Percentiles rank a stretch among this genome's conserved stretches.
Conservation (phyloP, 345 rosid species). For the Iberis pinnata region DNA sequence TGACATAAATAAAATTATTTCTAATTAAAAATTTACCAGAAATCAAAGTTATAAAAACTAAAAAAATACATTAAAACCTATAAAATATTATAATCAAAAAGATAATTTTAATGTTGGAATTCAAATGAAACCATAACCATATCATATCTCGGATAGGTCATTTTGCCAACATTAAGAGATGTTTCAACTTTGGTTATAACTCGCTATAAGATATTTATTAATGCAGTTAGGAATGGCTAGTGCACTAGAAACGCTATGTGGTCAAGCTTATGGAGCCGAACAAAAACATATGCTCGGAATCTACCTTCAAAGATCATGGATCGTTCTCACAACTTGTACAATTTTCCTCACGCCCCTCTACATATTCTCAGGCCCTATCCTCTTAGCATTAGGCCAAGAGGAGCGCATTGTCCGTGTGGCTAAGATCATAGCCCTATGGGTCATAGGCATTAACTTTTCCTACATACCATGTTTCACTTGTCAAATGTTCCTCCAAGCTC, state of each 20-base stretch:
- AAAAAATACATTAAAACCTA: no score
- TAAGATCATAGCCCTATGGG: slow-evolving; percentile 42
- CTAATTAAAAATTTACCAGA: no score
- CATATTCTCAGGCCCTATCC: slow-evolving; percentile 43
- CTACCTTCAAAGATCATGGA: slow-evolving; percentile 82
- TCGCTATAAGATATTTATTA: no score
- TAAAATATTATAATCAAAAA: no score
- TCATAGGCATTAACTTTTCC: slow-evolving; percentile 43
- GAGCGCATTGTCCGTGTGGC: slow-evolving; percentile 38
- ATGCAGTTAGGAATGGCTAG: slow-evolving; percentile 81
- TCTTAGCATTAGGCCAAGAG: slow-evolving; percentile 54
- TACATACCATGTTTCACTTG: slow-evolving; percentile 48
- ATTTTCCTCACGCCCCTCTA: slow-evolving; percentile 47
- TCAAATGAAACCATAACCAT: no score
- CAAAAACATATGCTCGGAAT: slow-evolving; percentile 75
- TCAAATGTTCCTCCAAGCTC: slow-evolving; percentile 79
- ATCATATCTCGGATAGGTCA: no score
- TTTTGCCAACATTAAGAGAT: no score
- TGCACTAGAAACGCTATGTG: slow-evolving; percentile 73
- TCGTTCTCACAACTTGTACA: slow-evolving; percentile 36
- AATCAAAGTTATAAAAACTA: no score
- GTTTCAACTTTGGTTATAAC: no score
- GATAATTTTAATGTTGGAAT: no score
- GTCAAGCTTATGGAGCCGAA: slow-evolving; percentile 72
- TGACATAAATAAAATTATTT: no score